A percentile compares a stretch with the other conserved stretches of the same genome.
These are phyloP conservation scores for Ganoderma multipileum DNA, from an alignment of 1,284 basidiomycete species.

Conservation along the genomic window DNA sequence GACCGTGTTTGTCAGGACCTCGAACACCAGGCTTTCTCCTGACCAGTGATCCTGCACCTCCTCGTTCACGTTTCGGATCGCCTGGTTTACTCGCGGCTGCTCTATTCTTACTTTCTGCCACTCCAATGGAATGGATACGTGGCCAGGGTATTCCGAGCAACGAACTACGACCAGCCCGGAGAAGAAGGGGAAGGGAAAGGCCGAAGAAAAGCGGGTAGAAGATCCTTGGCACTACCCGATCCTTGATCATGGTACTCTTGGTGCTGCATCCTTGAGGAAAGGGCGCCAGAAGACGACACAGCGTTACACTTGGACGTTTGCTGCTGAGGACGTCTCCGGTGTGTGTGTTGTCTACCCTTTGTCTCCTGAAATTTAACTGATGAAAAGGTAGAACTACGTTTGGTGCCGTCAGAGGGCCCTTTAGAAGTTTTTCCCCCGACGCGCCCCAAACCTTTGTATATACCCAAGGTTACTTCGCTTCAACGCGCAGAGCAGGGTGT, in stretches of 20 bases:
- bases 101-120: slow-evolving; percentile 12
- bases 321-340: slow-evolving; percentile 42
- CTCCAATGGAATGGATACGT: slow-evolving; percentile 74
- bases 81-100: not conserved
- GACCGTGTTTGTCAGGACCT: slow-evolving; percentile 24
- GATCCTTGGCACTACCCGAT: slow-evolving; percentile 53
- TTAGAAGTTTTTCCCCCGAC: slow-evolving; percentile 64
- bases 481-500: slow-evolving; percentile 71
- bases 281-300: slow-evolving; percentile 40
- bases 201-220: slow-evolving; percentile 28
- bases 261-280: slow-evolving; percentile 55
- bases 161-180: slow-evolving; percentile 20
- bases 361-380: not conserved
- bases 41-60: not conserved
- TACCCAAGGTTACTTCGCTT: slow-evolving; percentile 43
- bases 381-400: slow-evolving; percentile 34
- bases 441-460: slow-evolving; percentile 43
- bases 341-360: slow-evolving; percentile 9
- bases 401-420: slow-evolving; percentile 39
- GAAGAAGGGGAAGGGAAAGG: slow-evolving; percentile 40
- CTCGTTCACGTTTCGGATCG: not conserved
- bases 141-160: slow-evolving; percentile 59
- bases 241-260: slow-evolving; percentile 61
- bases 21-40: slow-evolving; percentile 21
- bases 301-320: slow-evolving; percentile 61